phyloP scores from a whole-genome alignment of 176 grass and related monocot genomes.

The Calamus simplicifolius region DNA sequence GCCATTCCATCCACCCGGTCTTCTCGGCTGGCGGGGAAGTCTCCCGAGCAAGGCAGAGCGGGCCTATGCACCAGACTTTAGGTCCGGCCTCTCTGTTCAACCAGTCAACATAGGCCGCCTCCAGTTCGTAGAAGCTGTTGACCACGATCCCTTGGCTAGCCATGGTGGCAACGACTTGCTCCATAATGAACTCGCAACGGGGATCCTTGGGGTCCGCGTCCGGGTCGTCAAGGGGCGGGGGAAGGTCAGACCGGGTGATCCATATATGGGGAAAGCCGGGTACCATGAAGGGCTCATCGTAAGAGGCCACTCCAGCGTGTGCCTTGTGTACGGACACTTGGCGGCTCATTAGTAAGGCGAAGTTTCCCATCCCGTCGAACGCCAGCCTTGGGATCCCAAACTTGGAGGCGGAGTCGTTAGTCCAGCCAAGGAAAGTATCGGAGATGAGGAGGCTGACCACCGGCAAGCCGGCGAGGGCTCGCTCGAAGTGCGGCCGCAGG shows the following conservation, averaged over 20 bases:
- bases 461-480: slow-evolving; percentile 1
- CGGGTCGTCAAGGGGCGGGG: slow-evolving; percentile 35
- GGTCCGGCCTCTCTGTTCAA: neutral
- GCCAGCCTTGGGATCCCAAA: slow-evolving; percentile 26
- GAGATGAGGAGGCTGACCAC: slow-evolving; percentile 5
- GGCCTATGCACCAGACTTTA: slow-evolving; percentile 31
- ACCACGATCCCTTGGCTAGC: slow-evolving; percentile 18
- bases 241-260: slow-evolving; percentile 30
- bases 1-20: slow-evolving; percentile 12
- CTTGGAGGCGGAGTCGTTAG: slow-evolving; percentile 20
- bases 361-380: slow-evolving; percentile 31
- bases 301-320: slow-evolving; percentile 23
- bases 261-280: slow-evolving; percentile 12
- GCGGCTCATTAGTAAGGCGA: neutral
- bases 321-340: neutral
- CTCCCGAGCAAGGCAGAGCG: slow-evolving; percentile 30
- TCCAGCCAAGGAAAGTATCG: slow-evolving; percentile 39
- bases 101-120: slow-evolving; percentile 28
- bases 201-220: slow-evolving; percentile 17
- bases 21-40: neutral
- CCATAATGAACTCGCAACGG: slow-evolving; percentile 23
- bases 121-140: slow-evolving; percentile 50
- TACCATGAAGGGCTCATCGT: slow-evolving; percentile 27
- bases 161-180: accelerated
- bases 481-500: slow-evolving; percentile 20